These are phyloP conservation scores for Brasilioporus rufonigricans DNA, from an alignment of 768 basidiomycete genomes.

Conservation along the genomic window DNA sequence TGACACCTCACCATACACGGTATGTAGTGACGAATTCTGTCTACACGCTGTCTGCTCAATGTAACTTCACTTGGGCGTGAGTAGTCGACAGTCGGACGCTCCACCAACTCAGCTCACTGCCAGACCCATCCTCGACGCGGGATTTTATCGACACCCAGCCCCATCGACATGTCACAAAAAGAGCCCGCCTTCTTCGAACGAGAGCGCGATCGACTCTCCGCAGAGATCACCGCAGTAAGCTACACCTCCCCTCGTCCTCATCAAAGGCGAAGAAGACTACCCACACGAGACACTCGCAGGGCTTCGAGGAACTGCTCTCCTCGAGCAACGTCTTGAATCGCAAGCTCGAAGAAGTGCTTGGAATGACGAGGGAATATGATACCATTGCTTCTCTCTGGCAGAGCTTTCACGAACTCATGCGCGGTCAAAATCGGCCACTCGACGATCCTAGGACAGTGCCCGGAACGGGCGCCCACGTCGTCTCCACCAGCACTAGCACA, in stretches of 20 bases:
- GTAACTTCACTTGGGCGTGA: too few species aligned
- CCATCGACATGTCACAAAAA: conserved; percentile 32
- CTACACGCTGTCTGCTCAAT: too few species aligned
- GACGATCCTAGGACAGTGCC: conserved; percentile 42
- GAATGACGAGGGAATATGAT: conserved; percentile 90
- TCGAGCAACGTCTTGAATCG: conserved; percentile 85
- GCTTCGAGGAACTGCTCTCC: conserved; percentile 84
- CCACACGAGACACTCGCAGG: conserved; percentile 41
- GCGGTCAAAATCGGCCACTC: conserved; percentile 39
- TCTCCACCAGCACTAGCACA: conserved; percentile 33
- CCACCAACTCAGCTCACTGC: too few species aligned
- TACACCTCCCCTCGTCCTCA: background rate
- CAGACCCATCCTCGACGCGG: too few species aligned
- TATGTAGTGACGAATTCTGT: too few species aligned
- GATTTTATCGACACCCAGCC: too few species aligned
- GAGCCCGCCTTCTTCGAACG: conserved; percentile 70
- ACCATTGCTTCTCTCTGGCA: conserved; percentile 86
- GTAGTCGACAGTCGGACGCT: too few species aligned
- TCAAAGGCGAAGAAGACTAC: background rate
- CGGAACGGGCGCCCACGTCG: conserved; percentile 70
- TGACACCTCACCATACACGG: too few species aligned
- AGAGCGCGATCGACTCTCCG: conserved; percentile 71
- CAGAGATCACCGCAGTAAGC: conserved; percentile 71
- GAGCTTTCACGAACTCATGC: conserved; percentile 77
- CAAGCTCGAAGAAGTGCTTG: conserved; percentile 88